Percentiles rank a stretch among this genome's conserved stretches.
Conservation (phyloP, 306 rosid genomes). For the Potentilla sterilis region DNA sequence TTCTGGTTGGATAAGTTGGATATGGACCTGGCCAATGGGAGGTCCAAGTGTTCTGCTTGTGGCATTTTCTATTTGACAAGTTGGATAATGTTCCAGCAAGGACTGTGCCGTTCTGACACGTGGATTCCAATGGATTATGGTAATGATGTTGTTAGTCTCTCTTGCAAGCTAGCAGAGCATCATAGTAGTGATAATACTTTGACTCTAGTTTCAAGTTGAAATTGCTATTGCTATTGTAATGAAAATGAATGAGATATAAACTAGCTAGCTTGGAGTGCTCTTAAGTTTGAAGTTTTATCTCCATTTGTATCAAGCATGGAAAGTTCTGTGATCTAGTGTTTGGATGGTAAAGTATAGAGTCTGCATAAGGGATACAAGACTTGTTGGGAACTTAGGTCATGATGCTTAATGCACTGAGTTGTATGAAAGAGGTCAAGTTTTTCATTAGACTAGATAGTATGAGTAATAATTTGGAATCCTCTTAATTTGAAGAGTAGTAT, state of each 20-base stretch:
- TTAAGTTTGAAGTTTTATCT: no score
- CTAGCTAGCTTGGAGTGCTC: no score
- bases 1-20: conserved; percentile 70
- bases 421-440: no score
- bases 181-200: not conserved
- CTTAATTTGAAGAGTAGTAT: no score
- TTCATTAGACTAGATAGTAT: no score
- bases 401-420: no score
- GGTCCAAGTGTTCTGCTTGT: not conserved
- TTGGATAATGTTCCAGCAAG: conserved; percentile 62
- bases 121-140: conserved; percentile 34
- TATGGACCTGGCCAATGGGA: conserved; percentile 46
- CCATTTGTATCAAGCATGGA: no score
- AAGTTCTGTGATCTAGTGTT: no score
- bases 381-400: no score
- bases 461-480: no score
- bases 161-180: not conserved
- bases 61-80: conserved; percentile 29
- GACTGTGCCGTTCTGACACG: conserved; percentile 30
- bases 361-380: no score
- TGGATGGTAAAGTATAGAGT: no score
- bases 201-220: not conserved
- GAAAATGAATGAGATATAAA: not conserved
- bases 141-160: not conserved
- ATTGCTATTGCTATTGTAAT: not conserved